Evolutionary conservation across 2,329 filamentous ascomycete genomes (phyloP).

Genomic region (Plectosphaerella cucumerina): DNA sequence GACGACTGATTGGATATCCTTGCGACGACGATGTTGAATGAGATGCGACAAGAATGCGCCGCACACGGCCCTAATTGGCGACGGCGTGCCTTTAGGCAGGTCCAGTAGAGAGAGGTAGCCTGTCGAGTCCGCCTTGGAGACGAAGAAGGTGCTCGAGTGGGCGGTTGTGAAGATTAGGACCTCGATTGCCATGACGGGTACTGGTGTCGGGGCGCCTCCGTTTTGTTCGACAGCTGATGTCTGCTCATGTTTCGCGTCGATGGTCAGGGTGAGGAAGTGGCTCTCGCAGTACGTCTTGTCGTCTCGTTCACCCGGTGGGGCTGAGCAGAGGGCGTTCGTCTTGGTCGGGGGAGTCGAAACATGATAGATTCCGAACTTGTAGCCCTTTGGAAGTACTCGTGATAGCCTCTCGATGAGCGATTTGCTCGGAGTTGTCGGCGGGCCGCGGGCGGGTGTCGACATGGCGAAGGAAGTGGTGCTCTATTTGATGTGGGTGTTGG

Average conservation of each 20-base stretch:
- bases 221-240: conserved; percentile 17
- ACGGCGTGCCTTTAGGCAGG: conserved; percentile 58
- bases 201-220: conserved; percentile 30
- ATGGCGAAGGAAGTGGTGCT: conserved; percentile 14
- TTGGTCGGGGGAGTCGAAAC: conserved; percentile 78
- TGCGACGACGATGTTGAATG: conserved; percentile 60
- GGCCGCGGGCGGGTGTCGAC: conserved; percentile 8
- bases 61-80: conserved; percentile 70
- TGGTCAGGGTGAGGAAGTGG: conserved; percentile 63
- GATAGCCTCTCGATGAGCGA: conserved; percentile 36
- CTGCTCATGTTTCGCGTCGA: conserved; percentile 23
- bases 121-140: conserved; percentile 95
- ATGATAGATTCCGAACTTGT: conserved; percentile 71
- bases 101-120: conserved; percentile 71
- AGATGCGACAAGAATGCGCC: conserved; percentile 74
- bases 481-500: background rate
- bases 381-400: conserved; percentile 47
- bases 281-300: conserved; percentile 83
- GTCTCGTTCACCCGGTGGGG: conserved; percentile 65
- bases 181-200: conserved; percentile 81
- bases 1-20: conserved; percentile 66
- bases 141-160: conserved; percentile 80
- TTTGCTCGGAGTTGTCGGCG: conserved; percentile 17
- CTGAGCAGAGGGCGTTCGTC: conserved; percentile 72
- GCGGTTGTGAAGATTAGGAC: conserved; percentile 81